Conservation (phyloP, 2,329 filamentous ascomycete species). For the Pseudocercospora fuligena region DNA sequence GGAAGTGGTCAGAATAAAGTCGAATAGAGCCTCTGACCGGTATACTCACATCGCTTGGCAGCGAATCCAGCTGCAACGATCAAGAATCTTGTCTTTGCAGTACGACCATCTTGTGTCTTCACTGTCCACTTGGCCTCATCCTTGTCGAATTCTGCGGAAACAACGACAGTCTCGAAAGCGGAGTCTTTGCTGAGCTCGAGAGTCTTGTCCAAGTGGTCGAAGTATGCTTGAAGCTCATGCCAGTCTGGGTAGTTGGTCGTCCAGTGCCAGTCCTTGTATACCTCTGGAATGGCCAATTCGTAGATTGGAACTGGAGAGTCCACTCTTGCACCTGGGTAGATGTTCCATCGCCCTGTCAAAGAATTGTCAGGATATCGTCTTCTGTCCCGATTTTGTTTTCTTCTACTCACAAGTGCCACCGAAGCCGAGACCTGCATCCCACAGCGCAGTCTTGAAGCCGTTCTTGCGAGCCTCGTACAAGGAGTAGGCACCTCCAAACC, state of each 20-base stretch:
- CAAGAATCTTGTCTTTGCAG: conserved; percentile 57
- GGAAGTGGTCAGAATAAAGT: conserved; percentile 10
- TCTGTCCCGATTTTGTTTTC: no score
- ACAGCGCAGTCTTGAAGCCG: conserved; percentile 36
- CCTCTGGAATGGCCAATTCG: conserved; percentile 47
- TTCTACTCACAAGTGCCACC: conserved; percentile 43
- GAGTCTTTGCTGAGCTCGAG: conserved; percentile 62
- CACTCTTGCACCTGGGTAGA: conserved; percentile 50
- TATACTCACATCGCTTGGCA: conserved; percentile 54
- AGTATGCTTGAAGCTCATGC: conserved; percentile 61
- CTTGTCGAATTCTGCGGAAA: conserved; percentile 58
- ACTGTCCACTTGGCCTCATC: conserved; percentile 56
- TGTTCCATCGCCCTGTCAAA: conserved; percentile 23
- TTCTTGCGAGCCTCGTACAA: conserved; percentile 48
- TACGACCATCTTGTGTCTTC: conserved; percentile 57
- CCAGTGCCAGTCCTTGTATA: conserved; percentile 63
- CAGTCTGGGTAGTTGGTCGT: conserved; percentile 40
- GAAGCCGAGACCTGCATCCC: conserved; percentile 40
- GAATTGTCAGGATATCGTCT: not conserved
- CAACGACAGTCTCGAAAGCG: conserved; percentile 61
- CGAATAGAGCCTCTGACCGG: not conserved
- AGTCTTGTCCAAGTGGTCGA: conserved; percentile 63
- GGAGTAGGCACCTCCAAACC: conserved; percentile 50
- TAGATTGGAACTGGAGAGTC: conserved; percentile 45
- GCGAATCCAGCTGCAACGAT: conserved; percentile 62